These are phyloP conservation scores for Colletotrichum higginsianum DNA, from an alignment of 2,329 filamentous ascomycete species.

Conservation along the genomic window DNA sequence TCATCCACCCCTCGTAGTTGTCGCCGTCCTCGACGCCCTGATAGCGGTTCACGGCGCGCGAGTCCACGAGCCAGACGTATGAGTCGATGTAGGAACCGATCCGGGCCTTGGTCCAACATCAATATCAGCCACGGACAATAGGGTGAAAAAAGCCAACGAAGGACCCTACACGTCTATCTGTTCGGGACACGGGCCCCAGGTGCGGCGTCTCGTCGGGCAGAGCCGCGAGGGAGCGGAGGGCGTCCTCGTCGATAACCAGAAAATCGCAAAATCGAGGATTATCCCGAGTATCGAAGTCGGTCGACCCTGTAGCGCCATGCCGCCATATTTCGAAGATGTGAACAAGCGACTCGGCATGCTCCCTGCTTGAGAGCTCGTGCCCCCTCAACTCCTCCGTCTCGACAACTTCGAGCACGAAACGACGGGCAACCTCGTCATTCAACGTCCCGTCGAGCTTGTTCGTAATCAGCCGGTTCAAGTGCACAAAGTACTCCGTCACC, in stretches of 20 bases:
- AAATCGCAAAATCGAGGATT: slow-evolving; percentile 6
- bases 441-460: background rate
- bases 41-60: slow-evolving; percentile 4
- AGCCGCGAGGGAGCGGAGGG: slow-evolving; percentile 2
- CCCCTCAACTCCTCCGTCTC: background rate
- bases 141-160: too few relatives aligned
- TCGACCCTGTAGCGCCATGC: background rate
- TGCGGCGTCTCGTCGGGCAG: slow-evolving; percentile 7
- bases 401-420: slow-evolving; percentile 1
- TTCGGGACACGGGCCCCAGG: background rate
- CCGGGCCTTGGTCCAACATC: background rate
- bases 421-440: background rate
- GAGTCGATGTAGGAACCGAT: background rate
- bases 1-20: background rate
- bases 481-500: background rate
- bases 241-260: background rate
- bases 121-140: too few relatives aligned
- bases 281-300: background rate
- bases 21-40: background rate
- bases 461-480: background rate
- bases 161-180: background rate
- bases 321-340: background rate
- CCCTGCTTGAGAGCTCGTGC: background rate
- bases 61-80: slow-evolving; percentile 8
- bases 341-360: background rate